Evolutionary conservation across 1,284 basidiomycete species (phyloP).

Genomic region (Butyriboletus appendiculatus): DNA sequence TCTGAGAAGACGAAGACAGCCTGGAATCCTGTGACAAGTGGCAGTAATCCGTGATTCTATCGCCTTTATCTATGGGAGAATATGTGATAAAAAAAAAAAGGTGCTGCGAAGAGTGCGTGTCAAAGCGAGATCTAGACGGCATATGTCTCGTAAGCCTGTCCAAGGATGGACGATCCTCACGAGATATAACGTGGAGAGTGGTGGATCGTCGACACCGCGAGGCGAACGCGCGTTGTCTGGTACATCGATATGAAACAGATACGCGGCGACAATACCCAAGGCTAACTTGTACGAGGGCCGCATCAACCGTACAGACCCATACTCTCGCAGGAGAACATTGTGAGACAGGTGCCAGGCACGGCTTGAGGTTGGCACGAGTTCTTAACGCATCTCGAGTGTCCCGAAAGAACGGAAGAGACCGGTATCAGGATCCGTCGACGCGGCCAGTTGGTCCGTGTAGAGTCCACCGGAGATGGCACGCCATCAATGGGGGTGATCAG

Average conservation of each 20-base stretch:
- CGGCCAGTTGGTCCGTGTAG: not conserved
- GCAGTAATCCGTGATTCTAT: constrained; percentile 19
- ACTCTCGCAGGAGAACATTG: not conserved
- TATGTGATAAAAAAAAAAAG: constrained; percentile 11
- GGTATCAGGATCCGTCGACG: not conserved
- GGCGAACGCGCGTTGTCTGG: not conserved
- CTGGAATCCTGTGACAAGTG: constrained; percentile 9
- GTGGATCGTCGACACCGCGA: constrained; percentile 16
- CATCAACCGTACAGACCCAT: not conserved
- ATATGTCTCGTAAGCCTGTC: constrained; percentile 13
- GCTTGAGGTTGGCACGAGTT: constrained; percentile 1
- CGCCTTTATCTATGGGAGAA: constrained; percentile 14
- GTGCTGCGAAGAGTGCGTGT: not conserved
- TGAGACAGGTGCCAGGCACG: constrained; percentile 19
- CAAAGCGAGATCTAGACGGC: constrained; percentile 3
- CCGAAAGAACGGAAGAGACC: not conserved
- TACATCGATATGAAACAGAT: not conserved
- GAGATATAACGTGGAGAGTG: constrained; percentile 6
- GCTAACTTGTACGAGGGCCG: not conserved
- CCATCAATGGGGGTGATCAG: constrained; percentile 4
- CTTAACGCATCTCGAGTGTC: not conserved
- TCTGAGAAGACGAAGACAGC: not conserved
- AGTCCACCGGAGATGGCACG: not conserved
- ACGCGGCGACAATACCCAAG: not conserved
- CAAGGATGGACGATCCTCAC: constrained; percentile 13